phyloP scores from a whole-genome alignment of 1,139 yeast genomes.

The Suhomyces bribrorum region DNA sequence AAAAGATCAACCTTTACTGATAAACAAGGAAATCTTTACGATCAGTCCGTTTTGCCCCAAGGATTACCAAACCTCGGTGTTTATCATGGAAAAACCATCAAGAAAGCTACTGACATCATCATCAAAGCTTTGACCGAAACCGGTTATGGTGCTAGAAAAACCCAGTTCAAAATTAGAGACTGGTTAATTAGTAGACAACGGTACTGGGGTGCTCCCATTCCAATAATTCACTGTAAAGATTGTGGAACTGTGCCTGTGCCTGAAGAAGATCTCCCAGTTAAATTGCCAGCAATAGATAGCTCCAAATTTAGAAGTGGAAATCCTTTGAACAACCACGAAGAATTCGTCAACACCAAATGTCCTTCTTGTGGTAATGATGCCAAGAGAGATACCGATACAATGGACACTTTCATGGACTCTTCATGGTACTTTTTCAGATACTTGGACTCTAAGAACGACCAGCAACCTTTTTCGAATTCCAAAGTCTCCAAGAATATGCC shows the following conservation, averaged over 20 bases:
- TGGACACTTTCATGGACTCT: constrained; percentile 98
- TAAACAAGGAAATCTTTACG: constrained; percentile 56
- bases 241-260: constrained; percentile 95
- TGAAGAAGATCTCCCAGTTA: constrained; percentile 78
- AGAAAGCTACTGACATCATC: constrained; percentile 55
- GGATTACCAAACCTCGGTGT: constrained; percentile 44
- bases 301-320: constrained; percentile 57
- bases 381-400: constrained; percentile 90
- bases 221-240: constrained; percentile 77
- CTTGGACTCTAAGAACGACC: constrained; percentile 66
- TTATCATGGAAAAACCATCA: constrained; percentile 50
- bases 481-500: constrained; percentile 67
- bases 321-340: constrained; percentile 66
- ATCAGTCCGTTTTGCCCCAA: constrained; percentile 23
- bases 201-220: constrained; percentile 99
- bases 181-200: constrained; percentile 95
- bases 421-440: constrained; percentile 95
- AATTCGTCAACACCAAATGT: constrained; percentile 74
- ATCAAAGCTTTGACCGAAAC: constrained; percentile 39
- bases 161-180: constrained; percentile 73
- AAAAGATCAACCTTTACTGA: constrained; percentile 44
- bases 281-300: constrained; percentile 58
- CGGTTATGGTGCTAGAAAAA: constrained; percentile 47
- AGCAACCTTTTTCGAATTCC: constrained; percentile 51
- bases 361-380: constrained; percentile 81